Evolutionary conservation across 176 grass and related monocot species (phyloP).

Genomic region (sorghum (Sorghum bicolor)): Sorghum_bicolor_NCBIv3 NC_012879.2:55572001-55572500

Average conservation of each 20-base stretch:
- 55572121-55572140: slow-evolving; percentile 55
- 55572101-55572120: slow-evolving; percentile 72
- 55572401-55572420: slow-evolving; percentile 64
- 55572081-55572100: slow-evolving; percentile 59
- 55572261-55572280: no score
- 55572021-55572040: not conserved
- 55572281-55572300: no score
- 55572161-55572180: slow-evolving; percentile 71
- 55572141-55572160: slow-evolving; percentile 50
- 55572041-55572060: slow-evolving; percentile 47
- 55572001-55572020: slow-evolving; percentile 27
- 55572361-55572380: slow-evolving; percentile 58
- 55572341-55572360: slow-evolving; percentile 60
- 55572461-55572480: slow-evolving; percentile 93
- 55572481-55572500: slow-evolving; percentile 49
- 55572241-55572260: no score
- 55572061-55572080: slow-evolving; percentile 53
- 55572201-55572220: no score
- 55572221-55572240: no score
- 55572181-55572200: slow-evolving; percentile 63
- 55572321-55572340: slow-evolving; percentile 73
- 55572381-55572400: slow-evolving; percentile 54
- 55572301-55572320: slow-evolving; percentile 25
- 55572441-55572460: slow-evolving; percentile 78
- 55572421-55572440: slow-evolving; percentile 66